Evolutionary conservation across 208 protist species (phyloP).

Genomic region (Trypanosoma brucei): DNA sequence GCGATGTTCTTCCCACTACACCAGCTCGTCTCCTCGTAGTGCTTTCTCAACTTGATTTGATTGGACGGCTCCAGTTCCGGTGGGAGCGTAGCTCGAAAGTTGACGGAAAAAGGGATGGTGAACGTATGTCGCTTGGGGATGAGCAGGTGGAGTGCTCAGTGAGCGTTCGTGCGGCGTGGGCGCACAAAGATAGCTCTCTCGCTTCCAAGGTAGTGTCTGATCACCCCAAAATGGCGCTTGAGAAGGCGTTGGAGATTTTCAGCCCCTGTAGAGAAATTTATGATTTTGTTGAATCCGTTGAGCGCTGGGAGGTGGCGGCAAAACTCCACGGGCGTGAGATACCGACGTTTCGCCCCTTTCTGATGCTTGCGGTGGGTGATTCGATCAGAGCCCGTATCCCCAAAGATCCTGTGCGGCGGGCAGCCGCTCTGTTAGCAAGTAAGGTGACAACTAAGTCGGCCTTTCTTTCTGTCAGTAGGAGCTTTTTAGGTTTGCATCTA

Average conservation of each 20-base stretch:
- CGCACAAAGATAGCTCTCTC: conserved; percentile 18
- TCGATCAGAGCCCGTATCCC: neutral
- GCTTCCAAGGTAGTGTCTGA: conserved; percentile 16
- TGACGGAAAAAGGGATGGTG: neutral
- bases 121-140: neutral
- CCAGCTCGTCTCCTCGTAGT: neutral
- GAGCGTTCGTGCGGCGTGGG: conserved; percentile 28
- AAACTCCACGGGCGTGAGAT: conserved; percentile 7
- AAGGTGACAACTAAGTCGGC: conserved; percentile 6
- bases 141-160: neutral
- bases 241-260: neutral
- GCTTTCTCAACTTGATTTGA: conserved; percentile 6
- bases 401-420: neutral
- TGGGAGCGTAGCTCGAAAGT: neutral
- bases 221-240: conserved; percentile 23
- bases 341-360: conserved; percentile 12
- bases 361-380: conserved; percentile 6
- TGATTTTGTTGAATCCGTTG: conserved; percentile 16
- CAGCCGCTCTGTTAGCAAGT: conserved; percentile 1
- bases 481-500: conserved; percentile 12
- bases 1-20: neutral
- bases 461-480: conserved; percentile 11
- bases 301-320: neutral
- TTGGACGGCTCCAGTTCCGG: conserved; percentile 16
- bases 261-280: neutral